Percentiles rank a stretch among this genome's conserved stretches.
phyloP scores from a whole-genome alignment of 1,284 basidiomycete genomes.

The Moesziomyces sp. region DNA sequence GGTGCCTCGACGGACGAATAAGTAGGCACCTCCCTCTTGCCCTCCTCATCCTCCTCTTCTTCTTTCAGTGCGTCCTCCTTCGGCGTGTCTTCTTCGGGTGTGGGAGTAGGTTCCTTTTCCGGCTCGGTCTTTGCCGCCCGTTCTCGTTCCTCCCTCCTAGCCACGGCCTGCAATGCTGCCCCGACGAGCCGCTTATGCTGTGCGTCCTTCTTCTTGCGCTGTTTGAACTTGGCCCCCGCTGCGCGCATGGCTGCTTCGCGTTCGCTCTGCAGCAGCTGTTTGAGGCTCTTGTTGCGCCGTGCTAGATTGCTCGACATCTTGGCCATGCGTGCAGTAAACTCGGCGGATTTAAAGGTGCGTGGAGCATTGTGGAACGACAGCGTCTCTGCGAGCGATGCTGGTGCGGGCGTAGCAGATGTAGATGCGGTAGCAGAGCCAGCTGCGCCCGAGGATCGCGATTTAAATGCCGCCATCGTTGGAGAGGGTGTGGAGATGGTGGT shows the following conservation, averaged over 20 bases:
- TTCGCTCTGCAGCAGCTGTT: constrained; percentile 60
- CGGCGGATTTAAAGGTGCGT: constrained; percentile 47
- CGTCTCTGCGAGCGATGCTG: constrained; percentile 36
- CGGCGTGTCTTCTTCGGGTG: not conserved
- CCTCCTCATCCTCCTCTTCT: not conserved
- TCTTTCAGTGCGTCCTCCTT: constrained; percentile 2
- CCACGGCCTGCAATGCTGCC: constrained; percentile 38
- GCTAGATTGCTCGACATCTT: constrained; percentile 47
- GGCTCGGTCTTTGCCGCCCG: constrained; percentile 7
- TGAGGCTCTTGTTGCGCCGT: constrained; percentile 58
- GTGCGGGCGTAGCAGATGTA: constrained; percentile 36
- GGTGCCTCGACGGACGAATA: constrained; percentile 84
- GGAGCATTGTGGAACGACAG: constrained; percentile 45
- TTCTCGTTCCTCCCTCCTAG: constrained; percentile 38
- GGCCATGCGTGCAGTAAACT: constrained; percentile 32
- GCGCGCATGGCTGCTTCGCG: constrained; percentile 53
- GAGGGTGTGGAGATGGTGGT: not conserved
- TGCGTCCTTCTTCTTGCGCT: constrained; percentile 39
- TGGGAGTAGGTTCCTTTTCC: not conserved
- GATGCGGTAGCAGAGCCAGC: constrained; percentile 15
- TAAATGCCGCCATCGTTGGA: constrained; percentile 13
- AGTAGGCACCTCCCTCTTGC: constrained; percentile 27
- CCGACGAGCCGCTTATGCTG: constrained; percentile 34
- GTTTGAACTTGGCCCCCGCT: constrained; percentile 30
- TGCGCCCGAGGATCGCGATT: constrained; percentile 8